phyloP scores from a whole-genome alignment of 192 early-diverging fungal species.

The Coemansia sp. region DNA sequence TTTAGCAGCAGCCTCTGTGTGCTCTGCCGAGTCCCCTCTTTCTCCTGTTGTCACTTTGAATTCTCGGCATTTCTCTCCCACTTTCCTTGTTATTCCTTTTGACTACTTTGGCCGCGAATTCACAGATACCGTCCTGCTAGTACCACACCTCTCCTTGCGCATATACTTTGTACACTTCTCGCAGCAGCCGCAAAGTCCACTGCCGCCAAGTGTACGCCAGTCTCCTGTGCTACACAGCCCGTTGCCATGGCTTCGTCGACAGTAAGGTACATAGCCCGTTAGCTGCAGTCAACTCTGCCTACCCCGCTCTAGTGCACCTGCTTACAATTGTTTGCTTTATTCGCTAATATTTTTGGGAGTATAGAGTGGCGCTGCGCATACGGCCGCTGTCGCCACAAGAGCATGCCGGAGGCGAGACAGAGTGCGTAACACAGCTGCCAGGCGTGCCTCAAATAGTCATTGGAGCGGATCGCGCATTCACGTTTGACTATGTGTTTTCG shows the following conservation, averaged over 20 bases:
- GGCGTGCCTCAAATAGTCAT: conserved; percentile 50
- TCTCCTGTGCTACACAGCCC: too few species aligned
- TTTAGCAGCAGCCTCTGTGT: too few species aligned
- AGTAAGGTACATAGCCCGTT: too few species aligned
- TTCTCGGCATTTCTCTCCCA: neutral
- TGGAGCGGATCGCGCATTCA: conserved; percentile 54
- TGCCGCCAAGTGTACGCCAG: too few species aligned
- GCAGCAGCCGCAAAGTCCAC: too few species aligned
- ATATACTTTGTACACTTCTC: too few species aligned
- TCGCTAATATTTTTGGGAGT: neutral
- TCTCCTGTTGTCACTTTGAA: too few species aligned
- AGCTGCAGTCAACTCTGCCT: too few species aligned
- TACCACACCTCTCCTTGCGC: too few species aligned
- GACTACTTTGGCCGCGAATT: neutral
- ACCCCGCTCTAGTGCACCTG: too few species aligned
- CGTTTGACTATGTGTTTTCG: conserved; percentile 73
- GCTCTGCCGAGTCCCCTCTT: too few species aligned
- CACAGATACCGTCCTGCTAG: neutral
- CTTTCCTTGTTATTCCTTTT: neutral
- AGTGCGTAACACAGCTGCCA: conserved; percentile 48
- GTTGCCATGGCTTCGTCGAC: conserved; percentile 36
- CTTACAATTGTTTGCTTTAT: neutral
- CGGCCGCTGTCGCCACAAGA: conserved; percentile 46
- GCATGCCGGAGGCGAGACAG: conserved; percentile 36
- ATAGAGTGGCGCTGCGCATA: conserved; percentile 49